Conservation (phyloP, 2,329 filamentous ascomycete genomes). For the Dryadomyces quercivorus region DNA sequence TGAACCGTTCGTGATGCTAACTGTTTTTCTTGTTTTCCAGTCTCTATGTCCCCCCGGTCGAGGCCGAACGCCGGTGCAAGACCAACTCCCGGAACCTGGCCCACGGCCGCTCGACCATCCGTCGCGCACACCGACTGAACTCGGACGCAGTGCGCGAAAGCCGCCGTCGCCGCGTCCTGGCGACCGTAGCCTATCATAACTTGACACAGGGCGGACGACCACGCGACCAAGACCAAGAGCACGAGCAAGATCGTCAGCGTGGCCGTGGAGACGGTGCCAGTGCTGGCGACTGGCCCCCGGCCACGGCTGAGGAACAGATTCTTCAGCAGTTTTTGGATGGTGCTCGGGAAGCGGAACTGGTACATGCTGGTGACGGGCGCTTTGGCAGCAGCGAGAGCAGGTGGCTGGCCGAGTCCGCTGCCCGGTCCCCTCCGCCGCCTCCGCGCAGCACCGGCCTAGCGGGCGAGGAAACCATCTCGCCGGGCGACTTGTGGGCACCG, state of each 20-base stretch:
- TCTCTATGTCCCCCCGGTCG: slow-evolving; percentile 12
- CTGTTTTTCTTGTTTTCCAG: slow-evolving; percentile 1
- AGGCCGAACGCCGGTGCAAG: slow-evolving; percentile 12
- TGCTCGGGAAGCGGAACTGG: background rate
- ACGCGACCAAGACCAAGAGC: background rate
- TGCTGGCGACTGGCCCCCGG: background rate
- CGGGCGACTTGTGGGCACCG: background rate
- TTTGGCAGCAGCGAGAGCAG: background rate
- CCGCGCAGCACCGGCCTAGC: background rate
- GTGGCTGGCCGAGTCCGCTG: background rate
- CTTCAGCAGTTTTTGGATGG: slow-evolving; percentile 1
- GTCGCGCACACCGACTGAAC: slow-evolving; percentile 8
- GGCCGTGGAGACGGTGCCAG: background rate
- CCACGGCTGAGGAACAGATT: background rate
- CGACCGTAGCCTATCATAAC: background rate
- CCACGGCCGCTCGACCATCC: slow-evolving; percentile 12
- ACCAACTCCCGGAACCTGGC: slow-evolving; percentile 7
- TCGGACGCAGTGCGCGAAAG: slow-evolving; percentile 8
- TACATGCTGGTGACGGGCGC: background rate
- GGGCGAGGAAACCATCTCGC: background rate
- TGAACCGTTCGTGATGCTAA: background rate
- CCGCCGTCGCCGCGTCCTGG: slow-evolving; percentile 11
- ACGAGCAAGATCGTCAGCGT: background rate
- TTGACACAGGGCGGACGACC: background rate
- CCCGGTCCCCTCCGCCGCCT: background rate